These are phyloP conservation scores for Waltiozyma solani DNA, from an alignment of 1,139 yeast genomes.

Conservation along the genomic window DNA sequence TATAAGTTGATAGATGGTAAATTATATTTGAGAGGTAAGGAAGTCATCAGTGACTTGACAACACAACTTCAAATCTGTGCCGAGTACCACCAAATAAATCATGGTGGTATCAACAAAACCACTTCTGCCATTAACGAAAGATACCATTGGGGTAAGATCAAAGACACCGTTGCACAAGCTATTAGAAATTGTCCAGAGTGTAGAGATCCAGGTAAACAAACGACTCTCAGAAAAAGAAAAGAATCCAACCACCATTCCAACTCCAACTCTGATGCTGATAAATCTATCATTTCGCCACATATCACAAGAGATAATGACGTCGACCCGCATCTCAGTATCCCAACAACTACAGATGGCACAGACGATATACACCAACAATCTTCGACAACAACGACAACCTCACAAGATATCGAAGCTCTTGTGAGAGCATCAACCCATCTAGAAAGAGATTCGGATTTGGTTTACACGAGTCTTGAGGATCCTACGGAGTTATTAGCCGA, in stretches of 20 bases:
- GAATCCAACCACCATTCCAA: slow-evolving; percentile 1
- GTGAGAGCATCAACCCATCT: slow-evolving; percentile 7
- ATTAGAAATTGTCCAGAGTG: slow-evolving; percentile 73
- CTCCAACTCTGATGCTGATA: too few species aligned
- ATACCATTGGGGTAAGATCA: slow-evolving; percentile 88
- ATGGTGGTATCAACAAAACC: slow-evolving; percentile 87
- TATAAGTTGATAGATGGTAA: slow-evolving; percentile 65
- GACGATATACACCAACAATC: too few species aligned
- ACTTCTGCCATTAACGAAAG: slow-evolving; percentile 69
- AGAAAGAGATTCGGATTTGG: slow-evolving; percentile 19
- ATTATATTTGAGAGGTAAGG: slow-evolving; percentile 67
- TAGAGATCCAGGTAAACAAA: slow-evolving; percentile 32
- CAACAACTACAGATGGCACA: too few species aligned
- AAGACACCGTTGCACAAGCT: slow-evolving; percentile 77
- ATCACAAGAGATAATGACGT: too few species aligned
- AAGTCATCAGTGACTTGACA: slow-evolving; percentile 68
- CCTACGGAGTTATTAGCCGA: slow-evolving; percentile 50
- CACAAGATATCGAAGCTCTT: slow-evolving; percentile 7
- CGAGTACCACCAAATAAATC: slow-evolving; percentile 58
- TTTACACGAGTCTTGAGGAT: slow-evolving; percentile 27
- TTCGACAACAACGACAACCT: background rate
- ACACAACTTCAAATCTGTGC: slow-evolving; percentile 68
- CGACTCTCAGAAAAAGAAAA: slow-evolving; percentile 17
- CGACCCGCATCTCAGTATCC: too few species aligned
- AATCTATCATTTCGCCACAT: too few species aligned